A percentile compares a stretch with the other conserved stretches of the same genome.
Conservation (phyloP, 202 grass and related monocot species). For the Brachypodium distachyon region DNA sequence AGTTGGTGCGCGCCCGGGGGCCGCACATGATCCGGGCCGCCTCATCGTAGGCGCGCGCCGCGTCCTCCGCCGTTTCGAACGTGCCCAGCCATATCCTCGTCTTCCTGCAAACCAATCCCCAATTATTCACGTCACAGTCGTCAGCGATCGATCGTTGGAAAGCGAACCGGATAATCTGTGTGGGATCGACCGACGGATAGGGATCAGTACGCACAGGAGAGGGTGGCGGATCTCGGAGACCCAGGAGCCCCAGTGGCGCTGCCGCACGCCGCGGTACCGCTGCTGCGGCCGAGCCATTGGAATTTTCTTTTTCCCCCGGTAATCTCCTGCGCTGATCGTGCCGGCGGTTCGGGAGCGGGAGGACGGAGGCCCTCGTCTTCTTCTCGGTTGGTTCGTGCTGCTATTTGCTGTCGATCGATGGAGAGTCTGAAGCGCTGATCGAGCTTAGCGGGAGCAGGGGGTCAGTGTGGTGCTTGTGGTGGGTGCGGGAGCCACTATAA, state of each 20-base stretch:
- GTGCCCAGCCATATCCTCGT: conserved; percentile 77
- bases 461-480: not conserved
- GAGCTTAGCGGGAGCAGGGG: not conserved
- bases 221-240: conserved; percentile 97
- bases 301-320: too few species aligned
- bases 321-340: not conserved
- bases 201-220: conserved; percentile 37
- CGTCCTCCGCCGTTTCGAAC: conserved; percentile 80
- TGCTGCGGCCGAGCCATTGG: conserved; percentile 63
- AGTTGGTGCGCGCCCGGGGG: conserved; percentile 54
- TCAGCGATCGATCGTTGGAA: not conserved
- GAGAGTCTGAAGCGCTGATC: too few species aligned
- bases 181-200: too few species aligned
- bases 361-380: not conserved
- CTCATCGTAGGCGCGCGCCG: conserved; percentile 75
- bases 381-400: not conserved
- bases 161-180: too few species aligned
- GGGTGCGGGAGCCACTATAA: conserved; percentile 25
- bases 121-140: not conserved
- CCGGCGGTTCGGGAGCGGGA: not conserved
- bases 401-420: not conserved
- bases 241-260: conserved; percentile 97
- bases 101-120: conserved; percentile 31
- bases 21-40: conserved; percentile 82
- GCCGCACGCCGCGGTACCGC: conserved; percentile 84